These are phyloP conservation scores for Blumeria hordei DNA, from an alignment of 2,329 filamentous ascomycete genomes.

Conservation along the genomic window DNA sequence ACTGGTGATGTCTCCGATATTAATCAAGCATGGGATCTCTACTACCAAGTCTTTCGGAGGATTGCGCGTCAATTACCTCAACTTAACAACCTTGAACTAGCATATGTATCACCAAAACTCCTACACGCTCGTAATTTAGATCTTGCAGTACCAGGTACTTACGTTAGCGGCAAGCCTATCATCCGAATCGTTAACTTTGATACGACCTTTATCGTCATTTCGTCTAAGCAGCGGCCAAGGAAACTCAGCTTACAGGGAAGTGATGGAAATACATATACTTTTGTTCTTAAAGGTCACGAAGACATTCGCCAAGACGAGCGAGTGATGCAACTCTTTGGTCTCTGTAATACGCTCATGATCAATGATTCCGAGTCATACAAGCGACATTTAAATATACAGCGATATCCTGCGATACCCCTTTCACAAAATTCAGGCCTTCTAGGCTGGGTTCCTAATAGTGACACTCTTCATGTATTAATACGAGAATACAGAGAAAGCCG, in stretches of 20 bases:
- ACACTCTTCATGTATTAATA: slow-evolving; percentile 90
- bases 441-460: slow-evolving; percentile 92
- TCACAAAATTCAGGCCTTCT: slow-evolving; percentile 90
- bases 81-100: slow-evolving; percentile 74
- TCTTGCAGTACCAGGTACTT: slow-evolving; percentile 86
- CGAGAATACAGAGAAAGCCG: slow-evolving; percentile 91
- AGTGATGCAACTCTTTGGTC: slow-evolving; percentile 96
- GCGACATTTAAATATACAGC: slow-evolving; percentile 84
- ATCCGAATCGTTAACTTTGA: slow-evolving; percentile 80
- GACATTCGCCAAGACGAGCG: slow-evolving; percentile 97
- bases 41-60: slow-evolving; percentile 93
- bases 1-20: slow-evolving; percentile 84
- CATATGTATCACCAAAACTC: slow-evolving; percentile 89
- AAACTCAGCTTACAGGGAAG: slow-evolving; percentile 75
- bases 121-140: slow-evolving; percentile 69
- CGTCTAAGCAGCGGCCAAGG: slow-evolving; percentile 84
- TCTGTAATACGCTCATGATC: slow-evolving; percentile 84
- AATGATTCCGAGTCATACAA: slow-evolving; percentile 95
- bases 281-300: slow-evolving; percentile 93
- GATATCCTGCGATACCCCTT: slow-evolving; percentile 87
- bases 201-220: slow-evolving; percentile 71
- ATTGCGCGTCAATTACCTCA: slow-evolving; percentile 86
- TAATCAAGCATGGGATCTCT: slow-evolving; percentile 96
- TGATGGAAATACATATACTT: slow-evolving; percentile 70
- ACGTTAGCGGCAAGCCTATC: slow-evolving; percentile 53